Evolutionary conservation across 441 rosid species (phyloP).

Genomic region (Pelargonium exstipulatum): DNA sequence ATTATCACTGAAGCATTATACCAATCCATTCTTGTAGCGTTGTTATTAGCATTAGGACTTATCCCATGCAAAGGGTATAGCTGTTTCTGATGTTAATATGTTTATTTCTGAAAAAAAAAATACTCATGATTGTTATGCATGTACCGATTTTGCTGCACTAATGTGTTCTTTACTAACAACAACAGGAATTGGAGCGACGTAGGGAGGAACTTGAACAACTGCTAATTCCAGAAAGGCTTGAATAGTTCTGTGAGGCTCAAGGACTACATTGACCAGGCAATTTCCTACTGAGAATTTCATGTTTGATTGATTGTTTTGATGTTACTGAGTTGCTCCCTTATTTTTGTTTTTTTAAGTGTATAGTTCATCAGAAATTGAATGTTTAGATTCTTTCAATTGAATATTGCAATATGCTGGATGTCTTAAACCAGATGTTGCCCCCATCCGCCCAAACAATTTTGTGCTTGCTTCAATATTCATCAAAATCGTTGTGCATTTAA

Average conservation of each 20-base stretch:
- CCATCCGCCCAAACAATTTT: too few relatives aligned
- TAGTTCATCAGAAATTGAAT: neutral
- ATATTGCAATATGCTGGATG: too few relatives aligned
- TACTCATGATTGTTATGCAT: neutral
- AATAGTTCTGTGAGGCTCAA: neutral
- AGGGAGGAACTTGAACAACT: conserved; percentile 8
- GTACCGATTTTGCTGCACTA: neutral
- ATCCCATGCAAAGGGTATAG: neutral
- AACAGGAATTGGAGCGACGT: conserved; percentile 4
- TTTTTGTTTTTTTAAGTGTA: neutral
- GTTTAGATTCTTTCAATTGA: neutral
- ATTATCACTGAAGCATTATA: too few relatives aligned
- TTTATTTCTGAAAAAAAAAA: neutral
- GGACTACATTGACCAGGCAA: neutral
- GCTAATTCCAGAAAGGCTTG: conserved; percentile 3
- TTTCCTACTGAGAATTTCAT: neutral
- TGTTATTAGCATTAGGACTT: too few relatives aligned
- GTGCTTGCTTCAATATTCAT: too few relatives aligned
- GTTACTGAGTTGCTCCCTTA: neutral
- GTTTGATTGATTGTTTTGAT: neutral
- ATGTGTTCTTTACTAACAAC: neutral
- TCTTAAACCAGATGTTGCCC: too few relatives aligned
- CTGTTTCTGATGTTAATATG: neutral
- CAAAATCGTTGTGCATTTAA: too few relatives aligned
- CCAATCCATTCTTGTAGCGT: too few relatives aligned